Evolutionary conservation across 495 filamentous ascomycete genomes (phyloP).

Genomic region (Penicillium ochrochloron): DNA sequence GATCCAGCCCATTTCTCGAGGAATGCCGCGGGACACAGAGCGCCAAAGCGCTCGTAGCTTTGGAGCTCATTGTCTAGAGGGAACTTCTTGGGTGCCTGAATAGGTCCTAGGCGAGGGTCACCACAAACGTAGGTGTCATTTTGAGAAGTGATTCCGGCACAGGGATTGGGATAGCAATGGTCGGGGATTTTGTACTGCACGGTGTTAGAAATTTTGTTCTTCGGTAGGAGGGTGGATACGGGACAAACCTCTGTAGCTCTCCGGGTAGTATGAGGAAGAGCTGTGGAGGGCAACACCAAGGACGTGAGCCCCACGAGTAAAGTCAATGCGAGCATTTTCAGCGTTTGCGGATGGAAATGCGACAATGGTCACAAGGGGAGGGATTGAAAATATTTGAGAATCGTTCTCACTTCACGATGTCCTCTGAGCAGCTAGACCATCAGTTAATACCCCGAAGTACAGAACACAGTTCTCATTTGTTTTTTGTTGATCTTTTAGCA

Average conservation of each 20-base stretch:
- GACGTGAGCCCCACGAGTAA: neutral
- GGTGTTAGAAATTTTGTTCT: neutral
- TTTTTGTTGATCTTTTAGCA: neutral
- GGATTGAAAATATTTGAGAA: neutral
- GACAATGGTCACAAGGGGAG: neutral
- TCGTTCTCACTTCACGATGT: neutral
- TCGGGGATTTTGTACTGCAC: constrained; percentile 18
- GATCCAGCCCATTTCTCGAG: constrained; percentile 45
- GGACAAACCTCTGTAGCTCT: neutral
- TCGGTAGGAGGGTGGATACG: neutral
- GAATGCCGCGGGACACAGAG: constrained; percentile 53
- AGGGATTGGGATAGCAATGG: constrained; percentile 36
- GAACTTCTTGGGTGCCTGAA: constrained; percentile 42
- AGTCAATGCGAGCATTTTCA: neutral
- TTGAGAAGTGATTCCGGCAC: constrained; percentile 45
- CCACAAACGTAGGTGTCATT: constrained; percentile 52
- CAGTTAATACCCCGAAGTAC: neutral
- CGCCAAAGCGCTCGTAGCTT: constrained; percentile 54
- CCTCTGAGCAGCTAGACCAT: neutral
- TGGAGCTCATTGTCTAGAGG: constrained; percentile 41
- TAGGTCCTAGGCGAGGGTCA: constrained; percentile 56
- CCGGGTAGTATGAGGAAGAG: neutral
- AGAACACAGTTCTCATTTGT: neutral
- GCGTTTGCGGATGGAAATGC: neutral
- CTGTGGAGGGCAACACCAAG: neutral